phyloP scores from a whole-genome alignment of 2,329 filamentous ascomycete genomes.

The Trematosphaeria pertusa region DNA sequence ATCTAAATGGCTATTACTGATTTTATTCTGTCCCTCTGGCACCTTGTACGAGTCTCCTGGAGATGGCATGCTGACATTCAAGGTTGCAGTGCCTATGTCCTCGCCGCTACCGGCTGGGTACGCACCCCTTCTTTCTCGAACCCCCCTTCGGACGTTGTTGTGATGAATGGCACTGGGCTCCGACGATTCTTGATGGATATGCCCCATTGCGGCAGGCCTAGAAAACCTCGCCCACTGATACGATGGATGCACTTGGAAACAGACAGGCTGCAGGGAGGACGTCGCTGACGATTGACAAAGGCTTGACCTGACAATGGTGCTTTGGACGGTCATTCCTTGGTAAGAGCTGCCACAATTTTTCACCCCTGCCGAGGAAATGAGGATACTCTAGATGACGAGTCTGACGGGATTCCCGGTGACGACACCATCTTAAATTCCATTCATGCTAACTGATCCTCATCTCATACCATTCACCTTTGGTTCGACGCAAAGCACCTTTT shows the following conservation, averaged over 20 bases:
- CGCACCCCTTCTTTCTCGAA: constrained; percentile 22
- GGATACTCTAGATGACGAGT: constrained; percentile 76
- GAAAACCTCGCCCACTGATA: constrained; percentile 99
- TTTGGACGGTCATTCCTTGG: too few relatives aligned
- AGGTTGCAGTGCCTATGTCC: not conserved
- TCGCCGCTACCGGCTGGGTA: constrained; percentile 27
- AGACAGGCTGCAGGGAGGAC: too few relatives aligned
- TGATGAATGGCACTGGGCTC: constrained; percentile 99
- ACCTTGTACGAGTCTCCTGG: constrained; percentile 7
- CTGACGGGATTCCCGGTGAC: constrained; percentile 77
- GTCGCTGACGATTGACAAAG: too few relatives aligned
- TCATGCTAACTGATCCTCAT: constrained; percentile 64
- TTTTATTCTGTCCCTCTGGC: constrained; percentile 17
- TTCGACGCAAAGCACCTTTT: too few relatives aligned
- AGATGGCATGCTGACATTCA: constrained; percentile 6
- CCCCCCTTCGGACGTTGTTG: constrained; percentile 39
- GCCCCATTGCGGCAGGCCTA: constrained; percentile 96
- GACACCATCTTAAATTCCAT: constrained; percentile 70
- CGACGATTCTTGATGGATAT: constrained; percentile 84
- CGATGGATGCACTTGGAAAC: too few relatives aligned
- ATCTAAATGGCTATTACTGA: constrained; percentile 53
- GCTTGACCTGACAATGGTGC: too few relatives aligned
- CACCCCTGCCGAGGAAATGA: too few relatives aligned
- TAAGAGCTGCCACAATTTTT: too few relatives aligned
- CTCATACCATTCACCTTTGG: constrained; percentile 4